Base-by-base conservation (phyloP, 257 asterid genomes). In the Penstemon barbatus region DNA sequence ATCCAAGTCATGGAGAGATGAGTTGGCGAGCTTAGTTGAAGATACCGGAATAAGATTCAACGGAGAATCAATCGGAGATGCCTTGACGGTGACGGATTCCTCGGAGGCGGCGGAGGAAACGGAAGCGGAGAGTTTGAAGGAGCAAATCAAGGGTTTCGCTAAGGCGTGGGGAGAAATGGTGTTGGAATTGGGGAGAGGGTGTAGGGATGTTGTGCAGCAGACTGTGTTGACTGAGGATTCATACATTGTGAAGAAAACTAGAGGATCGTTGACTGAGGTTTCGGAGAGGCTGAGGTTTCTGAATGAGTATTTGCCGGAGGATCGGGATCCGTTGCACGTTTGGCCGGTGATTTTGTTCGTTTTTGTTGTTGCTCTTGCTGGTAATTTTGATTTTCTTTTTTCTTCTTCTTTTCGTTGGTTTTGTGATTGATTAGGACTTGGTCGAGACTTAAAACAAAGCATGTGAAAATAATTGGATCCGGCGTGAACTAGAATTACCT, bases 131-230 rank as follows among this genome's bases (percentile, higher is more conserved):
- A 87, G 87, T 42, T 76, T 89, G 70, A 82, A 81, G 87, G 96
- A 92, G 65, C 98, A 92, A 77, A 78, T 92, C 53, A 78, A 83
- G 68, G 98, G 96, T 44, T 92, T 92, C 72, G 97, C 81, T 5
- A 64, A 66, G 77, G 98, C 98, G 60, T 89, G 98, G 98, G 95
- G 85, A 0, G 97, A 92, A 66, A 68, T 92, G 89, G 77, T 73
- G 71, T 42, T 85, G 66, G 98, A 86, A 50, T 77, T 92, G 25
- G 88, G 90, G 71, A 79, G 80, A 67, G 98, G 96, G 55, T 87
- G 84, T 53, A 86, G 84, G 63, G 98, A 87, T 43, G 97, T 89
- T 0, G 83, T 84, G 84, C 88, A 79, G 79, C 98, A 89, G 85
- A 87, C 85, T 11, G 40, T 92, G 5, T 54, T 92, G 53, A 79